Conservation (phyloP, 2,329 filamentous ascomycete genomes). For the Beauveria bassiana region DNA sequence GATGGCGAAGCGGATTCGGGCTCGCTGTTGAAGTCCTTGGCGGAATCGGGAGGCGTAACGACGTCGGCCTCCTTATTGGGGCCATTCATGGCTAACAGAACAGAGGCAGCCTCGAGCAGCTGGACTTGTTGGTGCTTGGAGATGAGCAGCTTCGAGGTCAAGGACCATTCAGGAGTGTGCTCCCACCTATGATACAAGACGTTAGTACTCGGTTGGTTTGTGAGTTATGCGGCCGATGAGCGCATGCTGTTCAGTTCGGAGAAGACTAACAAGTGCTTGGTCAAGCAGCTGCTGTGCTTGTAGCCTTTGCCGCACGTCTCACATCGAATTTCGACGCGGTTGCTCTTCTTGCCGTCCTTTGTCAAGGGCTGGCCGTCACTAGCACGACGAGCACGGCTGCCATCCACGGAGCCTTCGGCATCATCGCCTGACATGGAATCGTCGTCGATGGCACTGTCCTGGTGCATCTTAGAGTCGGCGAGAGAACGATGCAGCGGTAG, state of each 20-base stretch:
- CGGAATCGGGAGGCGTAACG: slow-evolving; percentile 55
- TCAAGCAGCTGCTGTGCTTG: slow-evolving; percentile 99
- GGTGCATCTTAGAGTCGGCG: slow-evolving; percentile 40
- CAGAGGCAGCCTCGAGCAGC: slow-evolving; percentile 92
- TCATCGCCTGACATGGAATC: slow-evolving; percentile 53
- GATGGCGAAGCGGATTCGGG: slow-evolving; percentile 72
- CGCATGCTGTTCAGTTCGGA: slow-evolving; percentile 40
- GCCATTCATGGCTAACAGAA: slow-evolving; percentile 82
- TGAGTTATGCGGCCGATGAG: not conserved
- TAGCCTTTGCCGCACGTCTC: slow-evolving; percentile 99
- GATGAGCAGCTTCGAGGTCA: slow-evolving; percentile 94
- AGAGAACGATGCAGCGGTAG: slow-evolving; percentile 52
- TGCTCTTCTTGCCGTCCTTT: slow-evolving; percentile 79
- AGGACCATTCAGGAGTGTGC: slow-evolving; percentile 96
- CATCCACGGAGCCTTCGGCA: slow-evolving; percentile 38
- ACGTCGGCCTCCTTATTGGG: slow-evolving; percentile 40
- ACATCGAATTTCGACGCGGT: slow-evolving; percentile 82
- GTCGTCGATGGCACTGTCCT: slow-evolving; percentile 62
- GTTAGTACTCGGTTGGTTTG: not conserved
- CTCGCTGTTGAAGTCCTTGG: slow-evolving; percentile 67
- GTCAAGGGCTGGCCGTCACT: slow-evolving; percentile 80
- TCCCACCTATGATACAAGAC: slow-evolving; percentile 68
- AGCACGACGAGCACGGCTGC: slow-evolving; percentile 51
- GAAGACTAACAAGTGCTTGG: slow-evolving; percentile 97
- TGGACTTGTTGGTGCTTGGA: slow-evolving; percentile 99